A percentile compares a stretch with the other conserved stretches of the same genome.
These are phyloP conservation scores for Gossypium turneri DNA, from an alignment of 345 rosid genomes.

Conservation along the genomic window DNA sequence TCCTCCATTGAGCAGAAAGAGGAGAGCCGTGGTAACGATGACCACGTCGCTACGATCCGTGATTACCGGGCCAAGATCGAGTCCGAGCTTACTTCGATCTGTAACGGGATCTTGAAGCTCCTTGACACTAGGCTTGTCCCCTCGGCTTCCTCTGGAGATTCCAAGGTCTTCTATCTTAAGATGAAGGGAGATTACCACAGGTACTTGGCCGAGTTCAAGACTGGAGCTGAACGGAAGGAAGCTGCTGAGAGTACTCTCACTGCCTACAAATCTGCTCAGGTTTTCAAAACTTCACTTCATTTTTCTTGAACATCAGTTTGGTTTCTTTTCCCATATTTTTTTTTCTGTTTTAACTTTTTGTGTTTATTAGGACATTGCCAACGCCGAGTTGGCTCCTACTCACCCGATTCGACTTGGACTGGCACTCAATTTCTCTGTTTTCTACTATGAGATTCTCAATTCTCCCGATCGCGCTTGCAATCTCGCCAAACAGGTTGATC, in stretches of 20 bases:
- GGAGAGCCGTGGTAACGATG: conserved; percentile 91
- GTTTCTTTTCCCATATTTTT: neutral
- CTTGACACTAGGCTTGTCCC: conserved; percentile 73
- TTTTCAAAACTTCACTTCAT: conserved; percentile 10
- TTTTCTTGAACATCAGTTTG: neutral
- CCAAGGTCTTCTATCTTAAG: conserved; percentile 81
- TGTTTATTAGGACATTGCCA: conserved; percentile 65
- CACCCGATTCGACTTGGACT: conserved; percentile 89
- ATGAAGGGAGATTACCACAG: conserved; percentile 94
- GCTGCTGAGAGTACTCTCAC: conserved; percentile 82
- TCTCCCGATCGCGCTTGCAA: conserved; percentile 94
- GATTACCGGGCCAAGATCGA: conserved; percentile 83
- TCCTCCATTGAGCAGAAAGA: conserved; percentile 91
- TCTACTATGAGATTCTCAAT: conserved; percentile 85
- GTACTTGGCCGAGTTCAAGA: conserved; percentile 84
- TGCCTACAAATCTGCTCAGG: conserved; percentile 93
- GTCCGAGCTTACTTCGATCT: conserved; percentile 65
- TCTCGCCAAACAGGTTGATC: conserved; percentile 77
- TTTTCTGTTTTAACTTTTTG: neutral
- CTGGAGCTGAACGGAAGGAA: conserved; percentile 77
- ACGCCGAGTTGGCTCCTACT: conserved; percentile 76
- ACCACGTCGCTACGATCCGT: conserved; percentile 71
- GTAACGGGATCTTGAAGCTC: conserved; percentile 77
- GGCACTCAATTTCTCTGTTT: conserved; percentile 88
- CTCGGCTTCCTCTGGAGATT: conserved; percentile 64